phyloP scores from a whole-genome alignment of 1,284 basidiomycete genomes.

The Apiotrichum akiyoshidainum region DNA sequence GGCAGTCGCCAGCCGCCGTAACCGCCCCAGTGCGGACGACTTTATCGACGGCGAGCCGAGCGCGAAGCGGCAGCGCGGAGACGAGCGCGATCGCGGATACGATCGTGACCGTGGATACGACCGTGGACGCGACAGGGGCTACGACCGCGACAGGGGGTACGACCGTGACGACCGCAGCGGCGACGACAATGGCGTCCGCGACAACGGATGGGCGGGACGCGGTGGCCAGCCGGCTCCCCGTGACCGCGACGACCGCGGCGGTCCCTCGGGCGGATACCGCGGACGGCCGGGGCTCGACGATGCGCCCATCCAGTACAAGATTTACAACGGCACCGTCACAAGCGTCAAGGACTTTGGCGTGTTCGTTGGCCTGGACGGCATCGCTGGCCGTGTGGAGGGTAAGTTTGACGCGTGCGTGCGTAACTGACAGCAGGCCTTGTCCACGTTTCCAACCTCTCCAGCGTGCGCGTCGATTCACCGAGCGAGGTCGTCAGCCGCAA shows the following conservation, averaged over 20 bases:
- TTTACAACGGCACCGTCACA: slow-evolving; percentile 83
- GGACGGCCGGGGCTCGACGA: slow-evolving; percentile 63
- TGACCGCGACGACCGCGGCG: slow-evolving; percentile 4
- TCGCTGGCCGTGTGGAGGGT: slow-evolving; percentile 84
- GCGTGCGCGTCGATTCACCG: slow-evolving; percentile 78
- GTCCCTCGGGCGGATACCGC: slow-evolving; percentile 1
- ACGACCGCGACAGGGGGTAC: slow-evolving; percentile 43
- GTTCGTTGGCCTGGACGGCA: slow-evolving; percentile 84
- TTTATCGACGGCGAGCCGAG: not conserved
- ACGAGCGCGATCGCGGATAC: slow-evolving; percentile 40
- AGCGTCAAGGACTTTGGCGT: slow-evolving; percentile 93
- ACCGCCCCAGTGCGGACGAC: slow-evolving; percentile 36
- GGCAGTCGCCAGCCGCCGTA: slow-evolving; percentile 56
- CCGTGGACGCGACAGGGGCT: slow-evolving; percentile 48
- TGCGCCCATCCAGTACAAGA: slow-evolving; percentile 84
- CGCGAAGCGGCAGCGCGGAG: not conserved
- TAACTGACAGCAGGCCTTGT: slow-evolving; percentile 69
- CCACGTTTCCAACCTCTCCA: slow-evolving; percentile 85
- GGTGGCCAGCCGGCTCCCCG: slow-evolving; percentile 10
- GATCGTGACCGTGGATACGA: slow-evolving; percentile 18
- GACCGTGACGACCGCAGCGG: slow-evolving; percentile 44
- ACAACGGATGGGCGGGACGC: slow-evolving; percentile 30
- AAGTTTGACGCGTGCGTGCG: slow-evolving; percentile 33
- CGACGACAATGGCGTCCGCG: slow-evolving; percentile 18
- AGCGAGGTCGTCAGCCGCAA: slow-evolving; percentile 79